Evolutionary conservation across 208 protist species (phyloP).

Genomic region (Lotmaria passim): DNA sequence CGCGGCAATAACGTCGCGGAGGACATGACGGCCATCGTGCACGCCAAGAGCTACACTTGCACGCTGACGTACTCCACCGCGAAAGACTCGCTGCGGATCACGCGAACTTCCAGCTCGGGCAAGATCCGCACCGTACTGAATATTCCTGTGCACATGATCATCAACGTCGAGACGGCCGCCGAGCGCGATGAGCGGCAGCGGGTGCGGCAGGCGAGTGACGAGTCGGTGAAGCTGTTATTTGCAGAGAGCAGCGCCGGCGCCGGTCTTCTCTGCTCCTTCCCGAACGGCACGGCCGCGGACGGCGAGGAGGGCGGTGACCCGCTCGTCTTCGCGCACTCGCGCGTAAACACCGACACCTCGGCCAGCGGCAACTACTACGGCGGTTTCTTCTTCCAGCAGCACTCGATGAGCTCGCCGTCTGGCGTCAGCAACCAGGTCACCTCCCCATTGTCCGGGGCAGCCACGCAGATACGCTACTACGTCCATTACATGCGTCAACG

Average conservation of each 20-base stretch:
- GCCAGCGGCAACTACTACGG: not conserved
- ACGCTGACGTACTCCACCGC: slow-evolving; percentile 37
- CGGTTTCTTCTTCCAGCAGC: slow-evolving; percentile 13
- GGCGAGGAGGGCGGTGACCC: slow-evolving; percentile 15
- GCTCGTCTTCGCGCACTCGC: slow-evolving; percentile 45
- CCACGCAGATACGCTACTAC: slow-evolving; percentile 42
- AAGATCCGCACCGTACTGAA: slow-evolving; percentile 48
- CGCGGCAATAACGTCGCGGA: not conserved
- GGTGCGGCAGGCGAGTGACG: slow-evolving; percentile 33
- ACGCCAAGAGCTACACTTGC: slow-evolving; percentile 36
- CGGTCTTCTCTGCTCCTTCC: slow-evolving; percentile 27
- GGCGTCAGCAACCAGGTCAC: not conserved
- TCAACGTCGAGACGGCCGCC: slow-evolving; percentile 74
- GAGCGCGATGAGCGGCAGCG: slow-evolving; percentile 56
- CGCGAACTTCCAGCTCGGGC: slow-evolving; percentile 24
- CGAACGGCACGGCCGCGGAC: not conserved
- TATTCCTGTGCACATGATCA: slow-evolving; percentile 48
- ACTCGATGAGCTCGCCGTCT: slow-evolving; percentile 8
- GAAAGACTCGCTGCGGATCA: slow-evolving; percentile 34
- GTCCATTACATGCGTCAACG: slow-evolving; percentile 58
- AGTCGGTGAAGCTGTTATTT: slow-evolving; percentile 35
- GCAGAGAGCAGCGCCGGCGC: slow-evolving; percentile 13
- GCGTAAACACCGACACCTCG: slow-evolving; percentile 38
- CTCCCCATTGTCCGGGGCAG: not conserved
- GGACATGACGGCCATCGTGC: slow-evolving; percentile 25